Base-by-base conservation (phyloP, 371 early-diverging fungal species). In the Apophysomyces sp. region DNA sequence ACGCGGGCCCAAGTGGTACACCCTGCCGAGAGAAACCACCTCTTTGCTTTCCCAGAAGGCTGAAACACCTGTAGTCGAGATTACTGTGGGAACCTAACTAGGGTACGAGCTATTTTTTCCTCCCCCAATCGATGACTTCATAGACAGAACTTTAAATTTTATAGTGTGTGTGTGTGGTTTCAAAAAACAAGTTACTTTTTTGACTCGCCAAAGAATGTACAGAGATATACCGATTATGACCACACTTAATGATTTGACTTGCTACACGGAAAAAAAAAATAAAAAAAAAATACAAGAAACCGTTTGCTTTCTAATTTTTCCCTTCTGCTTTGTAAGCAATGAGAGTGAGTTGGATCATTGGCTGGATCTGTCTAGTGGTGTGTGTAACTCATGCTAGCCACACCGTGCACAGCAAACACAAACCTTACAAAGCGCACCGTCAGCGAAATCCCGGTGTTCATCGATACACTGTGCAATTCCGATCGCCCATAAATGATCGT, bases 391-490 rank as follows among this genome's bases (percentile, higher is more conserved):
- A 9, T 3, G 27, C n/a, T 11, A 44, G 21, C 49, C 49, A 44
- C 11, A 16, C 9, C 9, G 16, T 44, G 4, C 11, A 44, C 21
- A n/a, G 24, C 24, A 44, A 44, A 21, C 49, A 44, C 11, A 16
- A 44, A 21, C 21, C 49, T 21, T 44, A 44, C 49, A 21, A 44
- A 44, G 49, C 18, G 21, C 49, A 44, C 21, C 49, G 21, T 44
- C 49, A 60, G 52, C 60, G 34, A 52, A 49, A 60, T 21, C 40
- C 32, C 41, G 60, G 49, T 44, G 59, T 36, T 12, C 52, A 49
- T 16, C 52, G 67, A 27, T 67, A 57, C 37, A 67, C 67, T 0
- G 56, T 67, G 3, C 67, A 67, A 28, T 67, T 67, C 52, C 44
- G 26, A n/a, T 53, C 62, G 15, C 49, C 56, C 55, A 61, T 6